Base-by-base conservation (phyloP, 139 green algal species). In the Tetraselmis chui region DNA sequence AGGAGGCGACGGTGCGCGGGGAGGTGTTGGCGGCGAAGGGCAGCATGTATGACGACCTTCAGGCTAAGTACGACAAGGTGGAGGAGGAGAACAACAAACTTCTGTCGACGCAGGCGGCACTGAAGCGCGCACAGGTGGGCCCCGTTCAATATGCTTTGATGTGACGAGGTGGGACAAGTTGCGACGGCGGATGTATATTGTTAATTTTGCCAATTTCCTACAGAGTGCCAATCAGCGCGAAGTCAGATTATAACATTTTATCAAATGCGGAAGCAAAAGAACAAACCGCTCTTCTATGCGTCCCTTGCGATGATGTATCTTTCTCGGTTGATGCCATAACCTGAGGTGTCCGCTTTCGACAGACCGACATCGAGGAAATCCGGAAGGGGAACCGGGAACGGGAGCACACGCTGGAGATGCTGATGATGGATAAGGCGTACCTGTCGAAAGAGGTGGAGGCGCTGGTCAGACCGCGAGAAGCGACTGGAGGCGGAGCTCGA, bases 391-490 rank as follows among this genome's bases (percentile, higher is more conserved):
- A 80, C 27, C 75, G 76, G 26, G 59, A 85, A 78, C 84, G 77
- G 80, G 84, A 88, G 78, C 83, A 87, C 80, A 85, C 75, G 2
- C 32, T 87, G 0, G 82, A 90, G 82, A 87, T 90, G 84, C 84
- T 90, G 45, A 78, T 88, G 76, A 87, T 83, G 59, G 87, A 90
- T 77, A 90, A 90, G 87, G 87, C 84, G 1, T 88, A 90, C 83
- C 84, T 90, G 26, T 82, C 32, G 23, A 86, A 90, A 76, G 84
- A 90, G 81, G 84, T 85, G 31, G 86, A 90, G 29, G 85, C 88
- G 58, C 77, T 90, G n/a, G 80, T 76, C 86, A 0, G 86, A 87
- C 80, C 79, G 80, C 31, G 85, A 86, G 86, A 11, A 78, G 29
- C 85, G 85, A 84, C 23, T 86, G 75, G 77, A 85, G 76, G 30